phyloP scores from a whole-genome alignment of 176 grass and related monocot genomes.

The Oryza coarctata region DNA sequence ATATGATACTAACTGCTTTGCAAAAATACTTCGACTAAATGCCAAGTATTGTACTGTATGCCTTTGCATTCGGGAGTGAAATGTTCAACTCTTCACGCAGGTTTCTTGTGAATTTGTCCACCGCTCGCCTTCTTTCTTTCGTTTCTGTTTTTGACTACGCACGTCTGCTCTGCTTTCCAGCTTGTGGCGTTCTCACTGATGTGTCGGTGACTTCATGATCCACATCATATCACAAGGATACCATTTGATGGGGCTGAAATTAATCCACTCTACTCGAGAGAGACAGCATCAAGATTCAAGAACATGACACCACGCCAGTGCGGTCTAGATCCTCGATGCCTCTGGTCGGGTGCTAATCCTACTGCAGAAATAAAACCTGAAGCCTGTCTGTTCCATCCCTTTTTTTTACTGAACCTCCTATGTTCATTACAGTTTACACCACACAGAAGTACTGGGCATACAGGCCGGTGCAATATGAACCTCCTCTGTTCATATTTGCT shows the following conservation, averaged over 20 bases:
- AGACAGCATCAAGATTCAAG: neutral
- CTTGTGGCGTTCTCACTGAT: too few relatives aligned
- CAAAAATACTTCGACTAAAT: too few relatives aligned
- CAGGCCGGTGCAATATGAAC: too few relatives aligned
- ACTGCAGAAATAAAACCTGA: neutral
- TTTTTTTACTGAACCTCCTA: neutral
- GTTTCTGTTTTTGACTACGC: too few relatives aligned
- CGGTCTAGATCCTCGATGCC: constrained; percentile 1
- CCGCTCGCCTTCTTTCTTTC: too few relatives aligned
- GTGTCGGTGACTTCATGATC: neutral
- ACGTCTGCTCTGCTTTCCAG: too few relatives aligned
- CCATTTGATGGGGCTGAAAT: neutral
- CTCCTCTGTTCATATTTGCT: too few relatives aligned
- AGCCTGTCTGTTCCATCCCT: neutral
- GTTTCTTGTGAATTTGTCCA: too few relatives aligned
- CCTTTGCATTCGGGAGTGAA: too few relatives aligned
- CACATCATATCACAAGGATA: neutral
- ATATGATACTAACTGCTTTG: too few relatives aligned
- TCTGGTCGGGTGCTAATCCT: constrained; percentile 23
- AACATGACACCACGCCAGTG: neutral
- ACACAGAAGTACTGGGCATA: neutral
- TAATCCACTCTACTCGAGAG: neutral
- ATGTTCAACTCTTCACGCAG: too few relatives aligned
- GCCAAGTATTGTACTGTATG: too few relatives aligned
- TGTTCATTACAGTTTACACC: neutral